These are phyloP conservation scores for Mycena latifolia DNA, from an alignment of 768 basidiomycete species.

Conservation along the genomic window DNA sequence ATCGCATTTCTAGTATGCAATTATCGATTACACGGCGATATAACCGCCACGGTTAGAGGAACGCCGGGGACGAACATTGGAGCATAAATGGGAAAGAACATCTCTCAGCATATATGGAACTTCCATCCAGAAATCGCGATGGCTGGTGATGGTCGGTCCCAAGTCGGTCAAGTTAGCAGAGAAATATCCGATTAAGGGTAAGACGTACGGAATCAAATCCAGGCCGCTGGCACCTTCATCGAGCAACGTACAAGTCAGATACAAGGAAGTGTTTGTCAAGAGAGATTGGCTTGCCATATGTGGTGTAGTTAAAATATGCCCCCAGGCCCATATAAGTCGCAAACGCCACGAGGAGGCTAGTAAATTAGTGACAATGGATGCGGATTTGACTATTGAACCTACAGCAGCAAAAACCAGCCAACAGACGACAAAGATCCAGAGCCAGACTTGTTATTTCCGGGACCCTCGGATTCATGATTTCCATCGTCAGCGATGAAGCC, in stretches of 20 bases:
- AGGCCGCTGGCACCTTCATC: constrained; percentile 63
- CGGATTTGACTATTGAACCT: constrained; percentile 45
- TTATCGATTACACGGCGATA: constrained; percentile 70
- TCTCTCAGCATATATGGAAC: constrained; percentile 89
- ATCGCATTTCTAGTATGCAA: constrained; percentile 15
- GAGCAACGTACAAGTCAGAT: too few species aligned
- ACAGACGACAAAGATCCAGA: constrained; percentile 74
- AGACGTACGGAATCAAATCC: constrained; percentile 86
- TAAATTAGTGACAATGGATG: constrained; percentile 13
- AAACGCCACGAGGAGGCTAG: constrained; percentile 74
- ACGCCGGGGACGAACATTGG: constrained; percentile 75
- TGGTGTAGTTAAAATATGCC: constrained; percentile 90
- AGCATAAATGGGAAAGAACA: constrained; percentile 82
- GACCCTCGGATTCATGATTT: constrained; percentile 40
- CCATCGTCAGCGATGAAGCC: constrained; percentile 45
- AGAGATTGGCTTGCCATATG: constrained; percentile 66
- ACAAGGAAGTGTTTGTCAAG: too few species aligned
- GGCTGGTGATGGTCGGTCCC: constrained; percentile 65
- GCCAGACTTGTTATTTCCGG: constrained; percentile 42
- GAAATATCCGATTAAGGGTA: neutral
- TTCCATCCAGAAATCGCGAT: constrained; percentile 92
- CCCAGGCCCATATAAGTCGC: constrained; percentile 81
- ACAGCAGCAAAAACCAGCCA: constrained; percentile 93
- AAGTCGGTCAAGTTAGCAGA: neutral
- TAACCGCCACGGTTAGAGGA: constrained; percentile 78